A percentile compares a stretch with the other conserved stretches of the same genome.
phyloP scores from a whole-genome alignment of 805 yeast genomes.

The Ascoidea rubescens region DNA sequence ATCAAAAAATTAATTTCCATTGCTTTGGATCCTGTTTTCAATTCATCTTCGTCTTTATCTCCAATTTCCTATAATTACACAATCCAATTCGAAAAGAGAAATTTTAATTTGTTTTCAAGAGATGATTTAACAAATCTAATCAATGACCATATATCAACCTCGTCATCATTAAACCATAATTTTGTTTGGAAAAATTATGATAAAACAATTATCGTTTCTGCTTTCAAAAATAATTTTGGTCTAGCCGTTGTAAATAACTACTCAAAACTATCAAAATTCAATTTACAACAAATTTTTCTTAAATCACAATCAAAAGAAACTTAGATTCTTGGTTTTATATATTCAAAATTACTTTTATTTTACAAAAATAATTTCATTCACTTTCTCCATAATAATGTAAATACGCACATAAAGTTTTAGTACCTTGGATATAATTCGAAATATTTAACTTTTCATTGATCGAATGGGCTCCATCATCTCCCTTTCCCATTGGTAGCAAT shows the following conservation, averaged over 20 bases:
- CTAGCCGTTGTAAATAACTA: background rate
- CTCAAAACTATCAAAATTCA: background rate
- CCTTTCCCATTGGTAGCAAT: slow-evolving; percentile 94
- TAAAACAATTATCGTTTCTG: background rate
- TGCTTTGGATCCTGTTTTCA: background rate
- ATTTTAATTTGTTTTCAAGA: background rate
- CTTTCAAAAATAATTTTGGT: background rate
- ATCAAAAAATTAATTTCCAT: too few relatives aligned
- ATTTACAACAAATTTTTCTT: background rate
- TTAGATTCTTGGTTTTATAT: background rate
- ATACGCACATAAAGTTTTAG: slow-evolving; percentile 87
- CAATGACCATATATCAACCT: background rate
- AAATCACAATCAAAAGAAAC: background rate
- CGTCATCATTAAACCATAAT: background rate
- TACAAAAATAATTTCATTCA: slow-evolving; percentile 10
- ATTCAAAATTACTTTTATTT: background rate
- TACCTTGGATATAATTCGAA: slow-evolving; percentile 83
- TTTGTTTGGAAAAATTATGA: background rate
- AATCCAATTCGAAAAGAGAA: background rate
- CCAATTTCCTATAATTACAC: background rate
- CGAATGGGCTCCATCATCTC: slow-evolving; percentile 98
- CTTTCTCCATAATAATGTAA: slow-evolving; percentile 65
- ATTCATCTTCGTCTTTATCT: background rate
- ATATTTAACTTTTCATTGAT: slow-evolving; percentile 90
- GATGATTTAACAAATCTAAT: background rate